Evolutionary conservation across 129 eudicot species (phyloP).

Genomic region (Arctium lappa): DNA sequence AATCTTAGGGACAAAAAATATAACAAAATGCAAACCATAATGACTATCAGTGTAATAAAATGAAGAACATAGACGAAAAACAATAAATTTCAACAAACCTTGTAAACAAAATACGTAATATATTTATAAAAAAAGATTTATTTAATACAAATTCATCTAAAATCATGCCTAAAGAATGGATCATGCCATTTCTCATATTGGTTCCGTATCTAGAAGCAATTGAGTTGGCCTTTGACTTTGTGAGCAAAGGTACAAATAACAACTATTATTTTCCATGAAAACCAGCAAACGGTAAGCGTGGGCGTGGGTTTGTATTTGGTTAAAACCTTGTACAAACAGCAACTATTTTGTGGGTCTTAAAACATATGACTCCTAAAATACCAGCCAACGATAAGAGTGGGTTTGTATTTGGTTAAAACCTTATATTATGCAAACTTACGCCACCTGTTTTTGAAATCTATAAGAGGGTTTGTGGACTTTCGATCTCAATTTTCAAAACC

Average conservation of each 20-base stretch:
- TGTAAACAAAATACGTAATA: too few relatives aligned
- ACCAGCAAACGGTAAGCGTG: neutral
- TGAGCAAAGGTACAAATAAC: neutral
- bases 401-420: neutral
- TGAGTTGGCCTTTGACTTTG: neutral
- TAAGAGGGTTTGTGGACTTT: neutral
- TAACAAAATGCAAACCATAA: neutral
- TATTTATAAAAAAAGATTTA: neutral
- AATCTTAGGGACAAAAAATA: neutral
- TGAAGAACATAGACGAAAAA: neutral
- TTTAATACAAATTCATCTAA: neutral
- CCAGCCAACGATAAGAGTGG: conserved; percentile 17
- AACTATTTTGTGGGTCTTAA: too few relatives aligned
- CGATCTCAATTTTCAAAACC: neutral
- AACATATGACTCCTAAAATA: neutral
- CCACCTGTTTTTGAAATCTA: conserved; percentile 25
- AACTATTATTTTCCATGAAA: neutral
- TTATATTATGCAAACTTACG: conserved; percentile 13
- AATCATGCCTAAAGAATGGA: neutral
- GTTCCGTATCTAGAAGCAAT: neutral
- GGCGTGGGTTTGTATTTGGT: conserved; percentile 34
- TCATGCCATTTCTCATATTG: neutral
- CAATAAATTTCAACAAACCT: neutral
- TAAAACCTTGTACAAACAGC: neutral
- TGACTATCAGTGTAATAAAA: neutral